Evolutionary conservation across 805 yeast species (phyloP), one percentile per base, ranked within the genome.

Genomic region (Yarrowia divulgata): DNA sequence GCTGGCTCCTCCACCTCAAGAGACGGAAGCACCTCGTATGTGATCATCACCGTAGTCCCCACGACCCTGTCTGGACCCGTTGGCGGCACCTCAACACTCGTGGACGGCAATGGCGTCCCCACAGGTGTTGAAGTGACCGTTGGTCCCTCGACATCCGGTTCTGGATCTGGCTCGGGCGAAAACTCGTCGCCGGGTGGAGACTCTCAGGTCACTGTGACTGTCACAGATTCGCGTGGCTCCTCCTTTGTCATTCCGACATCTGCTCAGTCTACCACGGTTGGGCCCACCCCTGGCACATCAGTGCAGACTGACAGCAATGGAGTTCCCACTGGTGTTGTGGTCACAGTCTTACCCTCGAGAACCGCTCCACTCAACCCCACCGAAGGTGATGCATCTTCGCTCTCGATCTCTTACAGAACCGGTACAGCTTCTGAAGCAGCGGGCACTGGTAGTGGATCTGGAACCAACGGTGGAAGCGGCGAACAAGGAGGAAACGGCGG

Each of bases 271-370:
- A 49, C 55, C 39, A 49, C 55, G 4, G 55, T 32, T 16, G 55
- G 55, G 14, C 37, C 37, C 3, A 32, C 55, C 5, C 37, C 55
- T 4, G 55, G 55, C 10, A 49, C 55, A 3, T 18, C 40, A 4
- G 57, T 50, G 9, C 3, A 16, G 57, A 50, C 57, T 18, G 57
- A 50, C 23, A 32, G 57, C 16, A n/a, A 35, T 12, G 57, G 57
- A 18, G 39, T 35, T 18, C 42, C 57, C 18, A 50, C 57, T 10
- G 57, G 57, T 16, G 42, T 35, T 16, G 57, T 50, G 23, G 23
- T 34, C 16, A 34, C 57, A 14, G 54, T 16, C 14, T 9, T 46
- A 0, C 50, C 50, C 16, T 18, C 49, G 8, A 19, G 34, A 46
- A 46, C 16, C 50, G 12, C 9, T 14, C 29, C 49, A 23, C n/a